These are phyloP conservation scores for Aspergillus intermedius DNA, from an alignment of 2,329 filamentous ascomycete species.

Conservation along the genomic window DNA sequence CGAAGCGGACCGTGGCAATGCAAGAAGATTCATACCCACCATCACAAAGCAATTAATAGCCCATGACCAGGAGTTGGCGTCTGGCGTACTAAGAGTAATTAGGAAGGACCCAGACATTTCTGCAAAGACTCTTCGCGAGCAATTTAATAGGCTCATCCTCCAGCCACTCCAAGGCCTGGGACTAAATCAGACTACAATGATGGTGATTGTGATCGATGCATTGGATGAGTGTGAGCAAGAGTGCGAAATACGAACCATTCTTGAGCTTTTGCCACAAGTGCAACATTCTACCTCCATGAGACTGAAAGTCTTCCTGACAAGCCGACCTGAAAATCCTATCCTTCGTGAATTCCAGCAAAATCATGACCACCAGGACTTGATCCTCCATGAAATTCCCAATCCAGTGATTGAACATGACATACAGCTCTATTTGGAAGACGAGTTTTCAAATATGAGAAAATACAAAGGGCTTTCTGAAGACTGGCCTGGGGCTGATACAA, in stretches of 20 bases:
- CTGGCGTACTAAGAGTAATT: background rate
- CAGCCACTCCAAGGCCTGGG: background rate
- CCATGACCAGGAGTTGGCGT: background rate
- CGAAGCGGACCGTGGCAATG: background rate
- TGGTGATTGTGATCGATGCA: conserved; percentile 18
- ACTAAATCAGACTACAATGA: background rate
- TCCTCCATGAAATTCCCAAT: conserved; percentile 17
- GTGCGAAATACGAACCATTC: conserved; percentile 12
- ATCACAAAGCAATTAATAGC: background rate
- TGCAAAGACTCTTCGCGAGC: background rate
- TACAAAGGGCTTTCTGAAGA: too few relatives aligned
- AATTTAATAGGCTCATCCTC: background rate
- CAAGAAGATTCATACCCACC: background rate
- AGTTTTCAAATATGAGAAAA: too few relatives aligned
- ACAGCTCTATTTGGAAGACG: conserved; percentile 10
- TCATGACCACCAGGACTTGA: conserved; percentile 14
- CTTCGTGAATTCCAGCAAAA: conserved; percentile 11
- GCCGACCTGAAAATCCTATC: conserved; percentile 21
- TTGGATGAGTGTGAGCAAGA: conserved; percentile 20
- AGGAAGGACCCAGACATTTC: background rate
- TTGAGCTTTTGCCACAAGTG: conserved; percentile 13
- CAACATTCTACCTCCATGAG: conserved; percentile 4
- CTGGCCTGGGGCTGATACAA: too few relatives aligned
- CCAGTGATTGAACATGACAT: conserved; percentile 16
- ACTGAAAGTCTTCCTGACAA: conserved; percentile 19